Evolutionary conservation across 2,329 filamentous ascomycete species (phyloP).

Genomic region (Venturia asperata): DNA sequence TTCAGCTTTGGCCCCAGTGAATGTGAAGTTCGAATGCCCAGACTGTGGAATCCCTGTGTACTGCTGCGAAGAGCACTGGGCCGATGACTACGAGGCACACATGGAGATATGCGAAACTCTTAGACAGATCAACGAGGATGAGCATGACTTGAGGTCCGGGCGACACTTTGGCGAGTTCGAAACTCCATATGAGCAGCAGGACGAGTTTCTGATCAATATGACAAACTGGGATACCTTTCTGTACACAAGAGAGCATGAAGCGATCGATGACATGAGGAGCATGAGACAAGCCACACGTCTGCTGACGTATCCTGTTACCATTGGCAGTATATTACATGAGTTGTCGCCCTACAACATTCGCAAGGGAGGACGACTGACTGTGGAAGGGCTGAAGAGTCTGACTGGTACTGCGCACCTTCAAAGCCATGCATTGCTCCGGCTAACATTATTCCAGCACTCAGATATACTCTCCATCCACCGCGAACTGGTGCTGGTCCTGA

Average conservation of each 20-base stretch:
- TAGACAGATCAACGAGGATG: constrained; percentile 92
- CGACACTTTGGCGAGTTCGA: constrained; percentile 90
- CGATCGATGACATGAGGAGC: constrained; percentile 81
- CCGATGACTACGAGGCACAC: constrained; percentile 89
- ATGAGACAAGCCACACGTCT: constrained; percentile 91
- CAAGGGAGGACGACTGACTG: constrained; percentile 66
- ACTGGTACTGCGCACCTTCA: constrained; percentile 57
- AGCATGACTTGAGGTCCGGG: constrained; percentile 87
- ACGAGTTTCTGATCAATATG: constrained; percentile 92
- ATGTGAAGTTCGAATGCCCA: constrained; percentile 90
- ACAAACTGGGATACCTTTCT: constrained; percentile 97
- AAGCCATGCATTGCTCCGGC: not conserved
- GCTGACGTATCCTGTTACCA: constrained; percentile 86
- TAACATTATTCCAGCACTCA: constrained; percentile 55
- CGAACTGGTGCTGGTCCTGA: constrained; percentile 64
- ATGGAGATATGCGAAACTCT: constrained; percentile 87
- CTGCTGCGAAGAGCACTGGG: constrained; percentile 92
- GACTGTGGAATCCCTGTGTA: constrained; percentile 93
- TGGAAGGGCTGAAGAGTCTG: constrained; percentile 87
- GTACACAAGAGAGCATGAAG: constrained; percentile 84
- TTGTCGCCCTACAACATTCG: constrained; percentile 85
- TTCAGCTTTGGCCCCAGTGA: constrained; percentile 55
- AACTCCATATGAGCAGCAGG: constrained; percentile 81
- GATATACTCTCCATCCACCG: constrained; percentile 89
- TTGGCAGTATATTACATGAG: constrained; percentile 88